phyloP scores from a whole-genome alignment of 371 early-diverging fungal genomes.

The Nematocida sp. region DNA sequence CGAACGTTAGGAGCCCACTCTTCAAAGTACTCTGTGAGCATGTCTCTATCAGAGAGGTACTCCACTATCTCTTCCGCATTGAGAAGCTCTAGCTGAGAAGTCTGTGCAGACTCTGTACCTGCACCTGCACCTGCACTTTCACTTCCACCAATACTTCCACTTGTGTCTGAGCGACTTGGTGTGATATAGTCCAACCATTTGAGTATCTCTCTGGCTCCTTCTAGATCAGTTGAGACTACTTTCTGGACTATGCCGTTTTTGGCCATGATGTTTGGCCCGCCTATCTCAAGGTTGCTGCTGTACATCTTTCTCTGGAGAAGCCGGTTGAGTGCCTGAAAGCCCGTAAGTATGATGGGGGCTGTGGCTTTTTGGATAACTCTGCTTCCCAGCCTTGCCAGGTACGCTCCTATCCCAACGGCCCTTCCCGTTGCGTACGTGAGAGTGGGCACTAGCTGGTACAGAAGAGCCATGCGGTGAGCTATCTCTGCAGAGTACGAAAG shows the following conservation, averaged over 20 bases:
- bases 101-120: neutral
- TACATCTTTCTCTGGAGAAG: slow-evolving; percentile 92
- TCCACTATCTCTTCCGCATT: slow-evolving; percentile 66
- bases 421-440: slow-evolving; percentile 88
- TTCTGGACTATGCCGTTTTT: slow-evolving; percentile 91
- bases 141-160: too few species aligned
- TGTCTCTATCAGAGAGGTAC: slow-evolving; percentile 82
- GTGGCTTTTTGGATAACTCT: slow-evolving; percentile 89
- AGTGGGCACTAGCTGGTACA: slow-evolving; percentile 90
- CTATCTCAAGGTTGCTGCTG: slow-evolving; percentile 88
- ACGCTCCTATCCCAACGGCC: slow-evolving; percentile 94
- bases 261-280: slow-evolving; percentile 94
- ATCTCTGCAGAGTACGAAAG: slow-evolving; percentile 88
- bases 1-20: slow-evolving; percentile 72
- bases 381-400: slow-evolving; percentile 90
- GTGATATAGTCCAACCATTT: slow-evolving; percentile 70
- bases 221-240: slow-evolving; percentile 81
- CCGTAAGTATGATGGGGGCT: slow-evolving; percentile 91
- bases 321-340: slow-evolving; percentile 91
- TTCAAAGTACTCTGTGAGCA: slow-evolving; percentile 73
- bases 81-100: slow-evolving; percentile 3
- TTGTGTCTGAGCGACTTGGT: neutral
- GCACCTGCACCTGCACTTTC: too few species aligned
- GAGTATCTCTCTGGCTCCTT: slow-evolving; percentile 79
- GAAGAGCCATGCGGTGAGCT: slow-evolving; percentile 88